phyloP scores from a whole-genome alignment of 768 basidiomycete species.

The Tephrocybe sp. region DNA sequence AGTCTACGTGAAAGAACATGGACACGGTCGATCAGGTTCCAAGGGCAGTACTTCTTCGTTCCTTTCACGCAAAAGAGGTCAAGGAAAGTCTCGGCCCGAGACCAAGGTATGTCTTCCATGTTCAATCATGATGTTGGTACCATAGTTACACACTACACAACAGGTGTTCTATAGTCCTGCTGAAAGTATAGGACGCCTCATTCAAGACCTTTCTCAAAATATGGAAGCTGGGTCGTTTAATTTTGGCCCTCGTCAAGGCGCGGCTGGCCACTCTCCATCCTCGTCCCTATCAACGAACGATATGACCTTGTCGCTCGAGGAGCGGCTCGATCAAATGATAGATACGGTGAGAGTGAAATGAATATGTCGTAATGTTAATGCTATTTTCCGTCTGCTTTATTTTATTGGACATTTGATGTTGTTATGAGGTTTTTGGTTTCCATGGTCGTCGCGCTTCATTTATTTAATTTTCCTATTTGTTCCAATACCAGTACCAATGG shows the following conservation, averaged over 20 bases:
- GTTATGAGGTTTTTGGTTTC: slow-evolving; percentile 17
- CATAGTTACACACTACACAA: slow-evolving; percentile 25
- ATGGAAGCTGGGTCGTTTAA: slow-evolving; percentile 86
- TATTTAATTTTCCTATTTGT: slow-evolving; percentile 20
- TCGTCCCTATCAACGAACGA: slow-evolving; percentile 66
- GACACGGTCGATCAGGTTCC: slow-evolving; percentile 64
- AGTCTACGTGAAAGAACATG: slow-evolving; percentile 79
- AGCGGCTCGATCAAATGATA: slow-evolving; percentile 73
- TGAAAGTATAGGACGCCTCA: slow-evolving; percentile 77
- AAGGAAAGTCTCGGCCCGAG: slow-evolving; percentile 66
- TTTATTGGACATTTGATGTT: slow-evolving; percentile 15
- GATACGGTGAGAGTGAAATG: slow-evolving; percentile 33
- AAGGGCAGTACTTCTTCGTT: slow-evolving; percentile 65
- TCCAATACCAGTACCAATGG: slow-evolving; percentile 19
- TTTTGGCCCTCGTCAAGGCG: slow-evolving; percentile 35
- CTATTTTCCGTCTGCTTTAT: slow-evolving; percentile 20
- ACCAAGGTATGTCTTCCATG: slow-evolving; percentile 61
- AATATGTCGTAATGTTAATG: slow-evolving; percentile 18
- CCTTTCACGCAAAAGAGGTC: slow-evolving; percentile 58
- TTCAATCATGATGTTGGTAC: slow-evolving; percentile 15
- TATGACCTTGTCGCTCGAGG: slow-evolving; percentile 70
- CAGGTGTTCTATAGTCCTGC: slow-evolving; percentile 77
- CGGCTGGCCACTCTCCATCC: slow-evolving; percentile 50
- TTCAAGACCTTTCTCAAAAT: slow-evolving; percentile 78
- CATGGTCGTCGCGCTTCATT: slow-evolving; percentile 17